phyloP scores from a whole-genome alignment of 805 yeast genomes.

The Alloascoidea africana region DNA sequence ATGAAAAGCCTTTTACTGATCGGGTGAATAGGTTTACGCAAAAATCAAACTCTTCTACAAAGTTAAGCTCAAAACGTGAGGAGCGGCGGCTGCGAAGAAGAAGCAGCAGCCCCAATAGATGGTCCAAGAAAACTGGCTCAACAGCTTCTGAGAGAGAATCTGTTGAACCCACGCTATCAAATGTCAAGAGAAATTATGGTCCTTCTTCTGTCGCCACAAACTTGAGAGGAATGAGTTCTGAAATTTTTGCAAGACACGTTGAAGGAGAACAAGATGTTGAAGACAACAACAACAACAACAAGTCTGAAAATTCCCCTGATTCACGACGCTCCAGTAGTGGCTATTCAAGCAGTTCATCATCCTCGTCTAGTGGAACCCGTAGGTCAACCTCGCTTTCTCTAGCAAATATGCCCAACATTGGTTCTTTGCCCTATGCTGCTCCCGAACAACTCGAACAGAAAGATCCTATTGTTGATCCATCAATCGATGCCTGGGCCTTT shows the following conservation, averaged over 20 bases:
- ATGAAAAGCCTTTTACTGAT: neutral
- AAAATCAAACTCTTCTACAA: slow-evolving; percentile 1
- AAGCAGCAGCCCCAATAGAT: neutral
- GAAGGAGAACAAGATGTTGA: too few species aligned
- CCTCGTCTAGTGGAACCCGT: slow-evolving; percentile 9
- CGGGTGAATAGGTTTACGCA: slow-evolving; percentile 2
- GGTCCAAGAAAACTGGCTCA: too few species aligned
- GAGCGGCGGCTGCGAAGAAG: too few species aligned
- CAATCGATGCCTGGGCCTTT: slow-evolving; percentile 83
- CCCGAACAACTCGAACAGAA: slow-evolving; percentile 63
- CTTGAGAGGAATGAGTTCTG: slow-evolving; percentile 4
- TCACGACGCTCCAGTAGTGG: slow-evolving; percentile 3
- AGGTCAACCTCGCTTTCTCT: slow-evolving; percentile 4
- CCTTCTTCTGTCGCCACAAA: slow-evolving; percentile 14
- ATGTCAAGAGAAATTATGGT: slow-evolving; percentile 11
- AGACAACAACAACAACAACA: too few species aligned
- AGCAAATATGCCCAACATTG: slow-evolving; percentile 32
- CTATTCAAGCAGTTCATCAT: slow-evolving; percentile 12
- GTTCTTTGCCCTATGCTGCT: slow-evolving; percentile 85
- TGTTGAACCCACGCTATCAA: too few species aligned
- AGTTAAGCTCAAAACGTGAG: slow-evolving; percentile 3
- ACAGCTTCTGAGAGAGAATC: too few species aligned
- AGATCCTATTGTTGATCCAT: slow-evolving; percentile 38
- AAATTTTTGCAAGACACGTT: neutral
- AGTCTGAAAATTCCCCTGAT: too few species aligned